Percentiles rank a stretch among this genome's conserved stretches.
phyloP scores from a whole-genome alignment of 176 grass and related monocot species.

The Secale cereale region DNA sequence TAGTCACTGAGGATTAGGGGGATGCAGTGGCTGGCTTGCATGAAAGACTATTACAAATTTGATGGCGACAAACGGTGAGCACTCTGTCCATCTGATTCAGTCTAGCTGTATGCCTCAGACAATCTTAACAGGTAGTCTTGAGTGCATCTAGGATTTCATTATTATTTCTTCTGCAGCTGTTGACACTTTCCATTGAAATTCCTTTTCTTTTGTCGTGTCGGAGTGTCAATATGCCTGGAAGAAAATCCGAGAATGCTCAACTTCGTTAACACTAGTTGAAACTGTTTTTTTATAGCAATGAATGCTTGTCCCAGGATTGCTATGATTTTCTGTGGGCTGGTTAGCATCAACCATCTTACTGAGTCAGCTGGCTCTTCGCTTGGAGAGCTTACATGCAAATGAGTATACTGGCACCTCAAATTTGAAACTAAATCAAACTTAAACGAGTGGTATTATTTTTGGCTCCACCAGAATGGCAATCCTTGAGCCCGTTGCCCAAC shows the following conservation, averaged over 20 bases:
- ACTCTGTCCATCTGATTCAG: constrained; percentile 1
- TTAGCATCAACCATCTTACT: neutral
- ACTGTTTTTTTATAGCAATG: neutral
- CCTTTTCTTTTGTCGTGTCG: neutral
- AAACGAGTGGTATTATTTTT: neutral
- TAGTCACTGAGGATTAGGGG: constrained; percentile 26
- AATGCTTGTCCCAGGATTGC: neutral
- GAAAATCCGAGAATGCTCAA: neutral
- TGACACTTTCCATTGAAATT: neutral
- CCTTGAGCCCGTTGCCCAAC: neutral
- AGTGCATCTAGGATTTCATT: constrained; percentile 18
- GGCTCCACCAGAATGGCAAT: neutral
- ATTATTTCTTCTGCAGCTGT: constrained; percentile 20
- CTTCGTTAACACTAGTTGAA: neutral
- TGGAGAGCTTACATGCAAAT: neutral
- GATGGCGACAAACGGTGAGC: constrained; percentile 29
- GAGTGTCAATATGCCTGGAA: neutral
- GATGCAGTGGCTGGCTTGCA: constrained; percentile 21
- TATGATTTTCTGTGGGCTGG: neutral
- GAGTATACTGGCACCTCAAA: neutral
- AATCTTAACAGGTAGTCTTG: constrained; percentile 9
- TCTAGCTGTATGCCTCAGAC: constrained; percentile 2
- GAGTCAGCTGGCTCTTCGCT: neutral
- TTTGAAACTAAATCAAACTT: neutral
- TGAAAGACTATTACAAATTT: constrained; percentile 24